Evolutionary conservation across 2,329 filamentous ascomycete genomes (phyloP).

Genomic region (Fusarium musae): DNA sequence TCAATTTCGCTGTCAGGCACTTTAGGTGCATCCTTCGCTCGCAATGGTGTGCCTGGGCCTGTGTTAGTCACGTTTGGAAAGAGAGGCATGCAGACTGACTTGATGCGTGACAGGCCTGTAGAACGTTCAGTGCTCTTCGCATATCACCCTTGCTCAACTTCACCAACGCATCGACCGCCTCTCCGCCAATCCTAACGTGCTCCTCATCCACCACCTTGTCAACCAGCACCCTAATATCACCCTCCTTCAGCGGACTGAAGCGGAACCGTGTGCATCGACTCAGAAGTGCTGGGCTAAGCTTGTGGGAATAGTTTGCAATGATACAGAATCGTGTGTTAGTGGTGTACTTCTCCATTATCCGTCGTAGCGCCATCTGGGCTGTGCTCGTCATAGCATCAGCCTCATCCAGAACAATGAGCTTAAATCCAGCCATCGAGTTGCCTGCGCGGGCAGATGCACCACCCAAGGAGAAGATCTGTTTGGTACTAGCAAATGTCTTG

Average conservation of each 20-base stretch:
- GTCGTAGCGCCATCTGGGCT: constrained; percentile 94
- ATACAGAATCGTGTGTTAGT: constrained; percentile 98
- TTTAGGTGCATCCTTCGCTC: constrained; percentile 68
- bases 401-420: constrained; percentile 97
- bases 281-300: constrained; percentile 90
- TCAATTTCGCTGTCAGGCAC: constrained; percentile 72
- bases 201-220: constrained; percentile 92
- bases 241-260: constrained; percentile 92
- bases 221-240: constrained; percentile 84
- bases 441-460: constrained; percentile 59
- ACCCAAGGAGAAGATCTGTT: constrained; percentile 89
- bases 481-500: constrained; percentile 98
- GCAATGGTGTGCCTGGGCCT: constrained; percentile 71
- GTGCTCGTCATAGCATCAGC: constrained; percentile 99
- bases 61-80: constrained; percentile 6
- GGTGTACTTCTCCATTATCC: constrained; percentile 99
- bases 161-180: constrained; percentile 86
- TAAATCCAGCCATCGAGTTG: constrained; percentile 77
- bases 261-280: constrained; percentile 95
- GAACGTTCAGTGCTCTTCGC: constrained; percentile 91
- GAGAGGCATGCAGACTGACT: constrained; percentile 63
- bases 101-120: constrained; percentile 96
- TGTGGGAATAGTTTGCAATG: constrained; percentile 99
- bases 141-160: constrained; percentile 94
- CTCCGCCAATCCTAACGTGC: constrained; percentile 81